These are phyloP conservation scores for Nepenthes gracilis DNA, from an alignment of 148 eudicot species.

Conservation along the genomic window DNA sequence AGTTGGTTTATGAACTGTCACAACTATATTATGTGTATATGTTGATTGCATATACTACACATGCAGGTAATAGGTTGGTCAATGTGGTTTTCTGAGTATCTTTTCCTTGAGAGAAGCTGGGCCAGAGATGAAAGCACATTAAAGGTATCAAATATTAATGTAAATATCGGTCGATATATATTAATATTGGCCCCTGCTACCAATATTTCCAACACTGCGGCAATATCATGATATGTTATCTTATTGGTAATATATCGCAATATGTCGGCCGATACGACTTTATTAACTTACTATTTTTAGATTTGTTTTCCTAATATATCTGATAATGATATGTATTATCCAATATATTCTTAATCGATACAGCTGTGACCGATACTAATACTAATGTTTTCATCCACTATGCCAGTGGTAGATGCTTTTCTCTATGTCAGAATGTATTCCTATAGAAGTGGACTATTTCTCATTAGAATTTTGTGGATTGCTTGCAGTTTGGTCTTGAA, in stretches of 20 bases:
- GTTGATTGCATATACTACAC: background rate
- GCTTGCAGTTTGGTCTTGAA: conserved; percentile 62
- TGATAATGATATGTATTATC: background rate
- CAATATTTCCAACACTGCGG: background rate
- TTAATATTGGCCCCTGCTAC: too few species aligned
- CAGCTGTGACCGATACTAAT: too few species aligned
- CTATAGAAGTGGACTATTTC: background rate
- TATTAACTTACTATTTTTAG: too few species aligned
- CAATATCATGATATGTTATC: background rate
- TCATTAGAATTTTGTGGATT: conserved; percentile 10
- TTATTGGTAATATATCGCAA: too few species aligned
- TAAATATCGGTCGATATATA: too few species aligned
- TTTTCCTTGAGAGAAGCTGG: conserved; percentile 90
- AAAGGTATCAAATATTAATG: conserved; percentile 25
- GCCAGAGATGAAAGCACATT: conserved; percentile 70
- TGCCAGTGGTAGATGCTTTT: too few species aligned
- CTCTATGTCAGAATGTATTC: too few species aligned
- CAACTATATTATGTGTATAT: background rate
- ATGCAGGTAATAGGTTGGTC: conserved; percentile 96
- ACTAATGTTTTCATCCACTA: too few species aligned
- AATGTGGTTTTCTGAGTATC: conserved; percentile 91
- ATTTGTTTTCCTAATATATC: too few species aligned
- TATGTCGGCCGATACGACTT: too few species aligned
- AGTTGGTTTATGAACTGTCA: background rate
- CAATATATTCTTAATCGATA: too few species aligned